Conservation (phyloP, 257 asterid species). For the Solanum chaucha region DNA sequence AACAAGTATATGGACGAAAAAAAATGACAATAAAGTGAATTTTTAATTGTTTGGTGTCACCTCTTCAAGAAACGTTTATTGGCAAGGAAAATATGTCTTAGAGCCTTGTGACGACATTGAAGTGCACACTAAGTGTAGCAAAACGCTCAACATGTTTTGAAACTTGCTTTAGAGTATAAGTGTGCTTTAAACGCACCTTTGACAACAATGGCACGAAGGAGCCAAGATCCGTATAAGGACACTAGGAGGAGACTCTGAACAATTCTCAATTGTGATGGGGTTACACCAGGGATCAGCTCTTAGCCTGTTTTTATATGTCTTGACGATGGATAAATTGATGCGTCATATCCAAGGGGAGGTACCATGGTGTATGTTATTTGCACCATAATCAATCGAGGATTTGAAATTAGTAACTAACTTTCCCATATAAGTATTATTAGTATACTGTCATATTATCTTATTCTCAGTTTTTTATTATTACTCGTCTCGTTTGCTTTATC, state of each 20-base stretch:
- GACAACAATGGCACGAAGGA: neutral
- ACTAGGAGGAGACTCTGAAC: neutral
- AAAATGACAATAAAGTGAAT: neutral
- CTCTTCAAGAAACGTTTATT: neutral
- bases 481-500: neutral
- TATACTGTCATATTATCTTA: neutral
- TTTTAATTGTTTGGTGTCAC: neutral
- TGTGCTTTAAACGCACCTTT: neutral
- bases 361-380: neutral
- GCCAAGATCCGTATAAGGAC: neutral
- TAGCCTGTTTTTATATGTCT: neutral
- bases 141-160: neutral
- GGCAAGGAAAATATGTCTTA: neutral
- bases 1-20: neutral
- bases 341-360: neutral
- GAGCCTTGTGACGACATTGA: too few species aligned
- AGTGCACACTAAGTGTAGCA: neutral
- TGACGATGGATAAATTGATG: neutral
- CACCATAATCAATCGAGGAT: neutral
- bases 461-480: neutral
- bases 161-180: neutral
- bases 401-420: neutral
- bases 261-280: neutral
- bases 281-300: neutral
- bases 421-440: neutral